These are phyloP conservation scores for Gardenia jasminoides DNA, from an alignment of 257 asterid species.

Conservation along the genomic window DNA sequence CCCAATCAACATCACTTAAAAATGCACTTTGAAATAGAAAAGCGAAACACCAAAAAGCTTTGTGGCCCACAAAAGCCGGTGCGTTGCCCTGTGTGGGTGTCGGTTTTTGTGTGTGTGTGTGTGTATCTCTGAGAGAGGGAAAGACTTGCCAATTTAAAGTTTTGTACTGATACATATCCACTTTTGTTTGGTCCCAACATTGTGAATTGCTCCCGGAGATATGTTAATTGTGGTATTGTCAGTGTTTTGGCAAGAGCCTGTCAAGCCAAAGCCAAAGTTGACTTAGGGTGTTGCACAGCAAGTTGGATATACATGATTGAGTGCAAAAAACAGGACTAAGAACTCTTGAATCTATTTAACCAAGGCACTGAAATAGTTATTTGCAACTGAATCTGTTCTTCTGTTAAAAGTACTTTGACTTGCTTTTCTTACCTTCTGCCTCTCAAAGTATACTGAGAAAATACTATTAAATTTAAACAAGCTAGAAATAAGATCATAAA, in stretches of 20 bases:
- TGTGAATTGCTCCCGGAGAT: constrained; percentile 86
- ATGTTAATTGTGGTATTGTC: constrained; percentile 71
- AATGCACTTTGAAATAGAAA: constrained; percentile 2
- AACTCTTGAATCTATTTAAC: background rate
- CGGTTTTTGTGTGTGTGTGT: too few species aligned
- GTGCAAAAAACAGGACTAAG: background rate
- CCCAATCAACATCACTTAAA: background rate
- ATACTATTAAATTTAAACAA: background rate
- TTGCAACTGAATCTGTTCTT: background rate
- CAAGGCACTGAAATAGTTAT: background rate
- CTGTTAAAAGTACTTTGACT: background rate
- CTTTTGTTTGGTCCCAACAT: constrained; percentile 79
- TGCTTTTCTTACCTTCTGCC: background rate
- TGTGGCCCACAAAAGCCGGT: background rate
- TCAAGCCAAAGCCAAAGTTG: background rate
- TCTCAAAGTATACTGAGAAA: background rate
- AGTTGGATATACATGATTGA: background rate
- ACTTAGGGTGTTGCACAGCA: background rate
- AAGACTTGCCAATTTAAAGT: constrained; percentile 59
- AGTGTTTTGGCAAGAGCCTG: constrained; percentile 94
- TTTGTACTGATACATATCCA: constrained; percentile 69
- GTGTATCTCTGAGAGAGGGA: background rate
- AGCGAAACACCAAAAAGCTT: background rate
- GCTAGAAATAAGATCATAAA: background rate
- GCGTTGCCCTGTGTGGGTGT: background rate